Evolutionary conservation across 805 yeast species (phyloP), one percentile per base, ranked within the genome.

Genomic region (Candida piceae): DNA sequence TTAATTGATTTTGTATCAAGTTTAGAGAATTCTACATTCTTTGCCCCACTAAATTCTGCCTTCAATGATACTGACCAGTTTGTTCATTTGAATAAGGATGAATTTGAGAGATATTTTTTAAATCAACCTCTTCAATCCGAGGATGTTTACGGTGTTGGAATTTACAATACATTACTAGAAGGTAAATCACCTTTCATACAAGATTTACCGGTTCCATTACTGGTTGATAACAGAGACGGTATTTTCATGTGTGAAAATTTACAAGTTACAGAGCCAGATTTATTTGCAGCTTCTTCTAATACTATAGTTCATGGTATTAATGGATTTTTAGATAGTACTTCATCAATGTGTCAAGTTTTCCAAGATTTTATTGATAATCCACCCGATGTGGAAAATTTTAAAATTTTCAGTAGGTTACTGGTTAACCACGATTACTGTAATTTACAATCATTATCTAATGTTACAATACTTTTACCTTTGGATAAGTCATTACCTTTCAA

Each of bases 31-130:
- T 74, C 80, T 39, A 84, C 95, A 0, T 58, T 86, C n/a, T 54
- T 83, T 28, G 95, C 94, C 1, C 95, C 95, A 0, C 70, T 81
- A 10, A 86, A 86, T 53, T 78, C 80, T 46, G 95, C 95, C 1
- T 84, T 83, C 56, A 48, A 35, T 11, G 29, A 34, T 2, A 27
- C 38, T 9, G 36, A 39, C 21, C 16, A 27, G 5, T 41, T 42
- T 23, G 16, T 40, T 18, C 26, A 35, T n/a, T 25, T 52, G 16
- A 22, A 38, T 13, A 38, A 42, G 19, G 28, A 42, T 11, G 50
- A 49, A 8, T 39, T 60, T 11, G 31, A 49, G 16, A 54, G 59
- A 23, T 61, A 72, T 48, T 41, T 64, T 6, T 53, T 72, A 12
- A 50, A 69, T 28, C 44, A 49, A 4, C 57, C 70, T 0, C 35